Base-by-base conservation (phyloP, 345 rosid genomes). In the Melastoma malabathricum region DNA sequence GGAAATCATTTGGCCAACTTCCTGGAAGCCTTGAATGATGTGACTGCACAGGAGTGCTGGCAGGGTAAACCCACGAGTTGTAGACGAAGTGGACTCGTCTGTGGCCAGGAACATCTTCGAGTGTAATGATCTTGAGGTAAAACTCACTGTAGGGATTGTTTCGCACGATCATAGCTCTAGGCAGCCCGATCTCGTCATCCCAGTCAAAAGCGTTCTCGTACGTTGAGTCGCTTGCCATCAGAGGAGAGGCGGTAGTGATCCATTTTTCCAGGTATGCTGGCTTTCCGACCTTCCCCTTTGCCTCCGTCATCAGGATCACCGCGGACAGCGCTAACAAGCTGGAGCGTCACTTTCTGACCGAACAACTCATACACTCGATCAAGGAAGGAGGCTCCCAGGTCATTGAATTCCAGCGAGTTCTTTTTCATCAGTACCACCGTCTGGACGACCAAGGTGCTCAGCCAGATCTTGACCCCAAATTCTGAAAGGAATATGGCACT, bases 61-160 rank as follows among this genome's bases (percentile, higher is more conserved):
- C n/a, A n/a, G 79, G 75, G 51, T 70, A 74, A 51, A 74, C 64
- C 79, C 79, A 74, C 0, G 79, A 70, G 56, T 74, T 74, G 79
- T 75, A 74, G 18, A 64, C 66, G 15, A 74, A 74, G 52, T 64
- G 79, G 54, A 67, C 51, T 47, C 59, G 57, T 29, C 73, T 70
- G 38, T 64, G 63, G 12, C 71, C 75, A 8, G 79, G 75, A 51
- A 74, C 75, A 43, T 59, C 70, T 43, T 64, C 68, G 14, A 74
- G 70, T 0, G 75, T 64, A 61, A 74, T 47, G 43, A 64, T 70
- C 62, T 51, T 67, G 12, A 74, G 64, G 63, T 67, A 74, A 60
- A 74, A 74, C 54, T 74, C 68, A 39, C 59, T 67, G 43, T 56
- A 73, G 47, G 70, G 79, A 18, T 74, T 48, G 45, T 74, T 74